A percentile compares a stretch with the other conserved stretches of the same genome.
Conservation (phyloP, 2,329 filamentous ascomycete species). For the Didymella pinodella region DNA sequence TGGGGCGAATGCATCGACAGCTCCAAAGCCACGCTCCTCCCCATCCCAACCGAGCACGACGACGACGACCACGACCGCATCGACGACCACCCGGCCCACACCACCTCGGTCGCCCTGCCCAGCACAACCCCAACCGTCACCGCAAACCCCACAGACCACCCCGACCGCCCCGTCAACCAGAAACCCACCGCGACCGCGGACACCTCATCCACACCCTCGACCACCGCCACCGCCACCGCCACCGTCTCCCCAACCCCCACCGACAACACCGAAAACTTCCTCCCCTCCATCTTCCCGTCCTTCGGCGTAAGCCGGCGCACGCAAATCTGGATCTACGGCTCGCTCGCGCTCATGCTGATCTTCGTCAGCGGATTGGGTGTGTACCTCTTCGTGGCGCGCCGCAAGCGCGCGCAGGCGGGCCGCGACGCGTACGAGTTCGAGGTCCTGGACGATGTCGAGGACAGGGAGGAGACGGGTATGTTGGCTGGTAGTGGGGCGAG, state of each 20-base stretch:
- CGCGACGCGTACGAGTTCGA: conserved; percentile 94
- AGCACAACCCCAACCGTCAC: conserved; percentile 57
- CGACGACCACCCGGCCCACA: conserved; percentile 64
- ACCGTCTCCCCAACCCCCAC: conserved; percentile 30
- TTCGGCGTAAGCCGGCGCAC: conserved; percentile 88
- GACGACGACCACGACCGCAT: conserved; percentile 79
- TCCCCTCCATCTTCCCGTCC: conserved; percentile 87
- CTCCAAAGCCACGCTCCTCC: conserved; percentile 74
- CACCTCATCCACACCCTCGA: conserved; percentile 32
- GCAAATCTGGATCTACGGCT: conserved; percentile 92
- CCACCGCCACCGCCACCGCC: conserved; percentile 10
- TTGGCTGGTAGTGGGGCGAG: conserved; percentile 45
- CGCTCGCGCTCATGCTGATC: conserved; percentile 79
- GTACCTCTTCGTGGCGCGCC: conserved; percentile 82
- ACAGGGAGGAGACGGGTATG: conserved; percentile 61
- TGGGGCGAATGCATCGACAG: conserved; percentile 90
- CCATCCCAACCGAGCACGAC: conserved; percentile 82
- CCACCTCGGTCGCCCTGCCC: conserved; percentile 62
- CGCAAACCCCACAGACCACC: conserved; percentile 57
- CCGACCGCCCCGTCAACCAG: conserved; percentile 64
- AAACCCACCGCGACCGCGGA: conserved; percentile 57
- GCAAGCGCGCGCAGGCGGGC: conserved; percentile 76
- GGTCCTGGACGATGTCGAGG: conserved; percentile 83
- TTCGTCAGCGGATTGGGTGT: conserved; percentile 84
- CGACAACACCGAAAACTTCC: conserved; percentile 63